These are phyloP conservation scores for Diaporthe sp. DNA, from an alignment of 2,329 filamentous ascomycete genomes.

Conservation along the genomic window DNA sequence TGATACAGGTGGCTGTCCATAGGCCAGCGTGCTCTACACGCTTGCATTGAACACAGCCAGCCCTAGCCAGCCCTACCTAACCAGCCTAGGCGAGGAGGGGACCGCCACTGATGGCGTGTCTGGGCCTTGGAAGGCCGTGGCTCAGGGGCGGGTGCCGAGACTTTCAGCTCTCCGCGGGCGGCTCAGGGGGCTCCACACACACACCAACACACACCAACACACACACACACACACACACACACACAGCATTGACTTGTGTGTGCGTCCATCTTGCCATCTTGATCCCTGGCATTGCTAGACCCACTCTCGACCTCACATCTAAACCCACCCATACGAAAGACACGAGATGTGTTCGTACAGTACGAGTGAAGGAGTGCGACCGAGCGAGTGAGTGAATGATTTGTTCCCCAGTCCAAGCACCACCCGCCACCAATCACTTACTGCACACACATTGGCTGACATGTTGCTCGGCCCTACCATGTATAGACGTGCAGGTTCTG, in stretches of 20 bases:
- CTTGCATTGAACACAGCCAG: slow-evolving; percentile 4
- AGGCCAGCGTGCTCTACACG: neutral
- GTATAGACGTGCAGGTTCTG: neutral
- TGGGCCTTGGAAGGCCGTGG: slow-evolving; percentile 5
- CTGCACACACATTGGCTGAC: neutral
- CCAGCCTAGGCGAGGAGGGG: neutral
- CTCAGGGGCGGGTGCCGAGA: slow-evolving; percentile 27
- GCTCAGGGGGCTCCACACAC: slow-evolving; percentile 19
- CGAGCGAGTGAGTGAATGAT: slow-evolving; percentile 9
- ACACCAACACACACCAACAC: neutral
- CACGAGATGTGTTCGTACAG: neutral
- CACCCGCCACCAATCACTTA: neutral
- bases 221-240: neutral
- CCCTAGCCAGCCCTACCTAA: slow-evolving; percentile 28
- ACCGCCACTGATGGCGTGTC: slow-evolving; percentile 12
- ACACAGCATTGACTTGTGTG: slow-evolving; percentile 2
- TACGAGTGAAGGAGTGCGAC: slow-evolving; percentile 5
- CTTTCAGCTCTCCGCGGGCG: slow-evolving; percentile 20
- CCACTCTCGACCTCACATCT: slow-evolving; percentile 25
- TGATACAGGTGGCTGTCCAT: neutral
- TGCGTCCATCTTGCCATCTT: neutral
- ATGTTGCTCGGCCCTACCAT: slow-evolving; percentile 4
- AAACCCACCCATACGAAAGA: neutral
- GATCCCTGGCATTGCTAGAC: slow-evolving; percentile 6
- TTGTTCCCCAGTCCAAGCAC: neutral